Percentiles rank a stretch among this genome's conserved stretches.
Conservation (phyloP, 805 yeast genomes). For the Deakozyma indianensis region DNA sequence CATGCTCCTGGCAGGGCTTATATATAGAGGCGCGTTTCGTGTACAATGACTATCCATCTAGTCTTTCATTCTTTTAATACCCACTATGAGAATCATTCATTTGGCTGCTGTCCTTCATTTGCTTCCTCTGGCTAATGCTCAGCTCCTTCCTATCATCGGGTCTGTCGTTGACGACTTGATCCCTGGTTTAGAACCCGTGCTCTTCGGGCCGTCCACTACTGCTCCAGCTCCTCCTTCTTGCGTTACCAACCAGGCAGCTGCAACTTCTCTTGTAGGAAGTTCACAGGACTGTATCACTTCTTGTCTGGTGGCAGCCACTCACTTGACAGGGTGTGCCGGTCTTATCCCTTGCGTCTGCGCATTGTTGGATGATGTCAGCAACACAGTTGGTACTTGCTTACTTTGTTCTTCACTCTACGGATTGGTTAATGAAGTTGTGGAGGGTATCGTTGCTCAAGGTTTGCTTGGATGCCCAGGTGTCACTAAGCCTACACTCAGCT, state of each 20-base stretch:
- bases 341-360: conserved; percentile 1
- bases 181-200: neutral
- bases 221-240: neutral
- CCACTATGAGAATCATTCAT: neutral
- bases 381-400: neutral
- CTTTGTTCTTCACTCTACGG: conserved; percentile 1
- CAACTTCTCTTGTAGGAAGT: neutral
- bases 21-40: too few species aligned
- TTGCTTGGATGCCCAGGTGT: neutral
- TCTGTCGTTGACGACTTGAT: neutral
- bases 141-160: neutral
- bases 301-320: neutral
- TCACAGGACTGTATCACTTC: neutral
- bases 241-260: neutral
- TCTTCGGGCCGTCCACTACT: neutral
- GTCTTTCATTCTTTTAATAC: neutral
- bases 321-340: neutral
- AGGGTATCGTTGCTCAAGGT: neutral
- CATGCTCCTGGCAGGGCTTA: too few species aligned
- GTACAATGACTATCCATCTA: too few species aligned
- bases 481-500: neutral
- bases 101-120: neutral
- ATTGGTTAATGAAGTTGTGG: neutral
- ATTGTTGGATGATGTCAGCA: neutral
- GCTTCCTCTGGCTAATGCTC: neutral